Evolutionary conservation across 768 basidiomycete genomes (phyloP).

Genomic region (Leccinum ochraceum): DNA sequence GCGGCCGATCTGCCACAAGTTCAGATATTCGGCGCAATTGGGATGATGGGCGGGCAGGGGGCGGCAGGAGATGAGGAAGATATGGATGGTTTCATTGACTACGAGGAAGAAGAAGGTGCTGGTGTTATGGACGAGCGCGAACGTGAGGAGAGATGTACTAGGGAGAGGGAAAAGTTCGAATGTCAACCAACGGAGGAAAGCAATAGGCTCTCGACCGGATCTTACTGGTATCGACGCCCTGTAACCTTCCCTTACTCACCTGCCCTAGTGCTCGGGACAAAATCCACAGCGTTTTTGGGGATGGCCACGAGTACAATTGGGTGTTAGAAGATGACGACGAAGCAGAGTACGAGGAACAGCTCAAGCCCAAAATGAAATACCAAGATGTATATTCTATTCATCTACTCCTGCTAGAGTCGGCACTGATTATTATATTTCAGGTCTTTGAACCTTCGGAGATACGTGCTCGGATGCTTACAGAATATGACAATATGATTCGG

Average conservation of each 20-base stretch:
- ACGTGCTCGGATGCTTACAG: slow-evolving; percentile 81
- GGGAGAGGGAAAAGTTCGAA: slow-evolving; percentile 63
- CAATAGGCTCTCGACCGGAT: slow-evolving; percentile 65
- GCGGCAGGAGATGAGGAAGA: slow-evolving; percentile 55
- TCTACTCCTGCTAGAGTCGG: slow-evolving; percentile 2
- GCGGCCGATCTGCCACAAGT: slow-evolving; percentile 48
- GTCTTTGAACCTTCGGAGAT: slow-evolving; percentile 99
- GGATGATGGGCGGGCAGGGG: slow-evolving; percentile 69
- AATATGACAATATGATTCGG: slow-evolving; percentile 27
- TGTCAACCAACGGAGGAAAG: slow-evolving; percentile 58
- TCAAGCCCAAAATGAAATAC: slow-evolving; percentile 77
- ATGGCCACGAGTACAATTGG: slow-evolving; percentile 73
- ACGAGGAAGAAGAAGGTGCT: slow-evolving; percentile 79
- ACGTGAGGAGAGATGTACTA: slow-evolving; percentile 65
- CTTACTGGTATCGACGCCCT: slow-evolving; percentile 75
- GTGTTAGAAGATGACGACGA: slow-evolving; percentile 83
- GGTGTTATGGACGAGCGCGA: slow-evolving; percentile 77
- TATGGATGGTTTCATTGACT: slow-evolving; percentile 75
- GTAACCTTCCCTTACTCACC: slow-evolving; percentile 12
- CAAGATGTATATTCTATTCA: slow-evolving; percentile 60
- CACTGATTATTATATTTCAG: slow-evolving; percentile 42
- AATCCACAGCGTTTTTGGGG: slow-evolving; percentile 70
- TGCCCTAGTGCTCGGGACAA: slow-evolving; percentile 84
- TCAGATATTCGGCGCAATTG: slow-evolving; percentile 66
- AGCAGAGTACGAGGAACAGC: slow-evolving; percentile 42